Evolutionary conservation across 2,329 filamentous ascomycete genomes (phyloP).

Genomic region (Colletotrichum sp.): DNA sequence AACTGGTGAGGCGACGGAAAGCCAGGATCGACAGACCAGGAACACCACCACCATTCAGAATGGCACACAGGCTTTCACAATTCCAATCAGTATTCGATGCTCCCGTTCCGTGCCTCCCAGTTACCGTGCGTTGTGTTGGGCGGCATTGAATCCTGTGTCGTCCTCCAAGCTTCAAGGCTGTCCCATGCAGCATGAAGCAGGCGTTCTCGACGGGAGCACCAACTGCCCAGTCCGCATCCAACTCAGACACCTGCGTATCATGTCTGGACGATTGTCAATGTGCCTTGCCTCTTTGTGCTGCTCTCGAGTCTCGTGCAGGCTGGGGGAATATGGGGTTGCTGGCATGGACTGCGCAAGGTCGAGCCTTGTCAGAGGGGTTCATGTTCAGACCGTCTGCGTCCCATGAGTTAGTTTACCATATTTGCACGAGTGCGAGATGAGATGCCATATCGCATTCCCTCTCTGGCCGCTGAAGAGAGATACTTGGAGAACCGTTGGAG

Average conservation of each 20-base stretch:
- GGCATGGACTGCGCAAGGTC: neutral
- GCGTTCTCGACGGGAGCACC: conserved; percentile 2
- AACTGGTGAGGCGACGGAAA: neutral
- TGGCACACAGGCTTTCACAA: neutral
- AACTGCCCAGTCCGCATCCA: neutral
- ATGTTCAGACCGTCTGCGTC: conserved; percentile 12
- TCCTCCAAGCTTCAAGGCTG: neutral
- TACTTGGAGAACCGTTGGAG: neutral
- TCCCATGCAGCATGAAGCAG: conserved; percentile 9
- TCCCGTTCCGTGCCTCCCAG: neutral
- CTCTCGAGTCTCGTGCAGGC: neutral
- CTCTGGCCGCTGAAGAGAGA: too few relatives aligned
- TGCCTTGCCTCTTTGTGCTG: neutral
- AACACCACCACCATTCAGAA: neutral
- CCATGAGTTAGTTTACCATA: neutral
- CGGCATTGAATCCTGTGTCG: neutral
- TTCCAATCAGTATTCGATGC: neutral
- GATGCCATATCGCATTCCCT: neutral
- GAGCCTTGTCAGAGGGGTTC: neutral
- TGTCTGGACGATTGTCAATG: neutral
- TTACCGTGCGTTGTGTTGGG: neutral
- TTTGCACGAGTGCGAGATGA: neutral
- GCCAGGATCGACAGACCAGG: neutral
- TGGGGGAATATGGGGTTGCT: neutral
- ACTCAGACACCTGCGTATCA: conserved; percentile 5